Evolutionary conservation across 2,329 filamentous ascomycete genomes (phyloP), one percentile per base, ranked within the genome.

Genomic region (Neofusicoccum ribis): DNA sequence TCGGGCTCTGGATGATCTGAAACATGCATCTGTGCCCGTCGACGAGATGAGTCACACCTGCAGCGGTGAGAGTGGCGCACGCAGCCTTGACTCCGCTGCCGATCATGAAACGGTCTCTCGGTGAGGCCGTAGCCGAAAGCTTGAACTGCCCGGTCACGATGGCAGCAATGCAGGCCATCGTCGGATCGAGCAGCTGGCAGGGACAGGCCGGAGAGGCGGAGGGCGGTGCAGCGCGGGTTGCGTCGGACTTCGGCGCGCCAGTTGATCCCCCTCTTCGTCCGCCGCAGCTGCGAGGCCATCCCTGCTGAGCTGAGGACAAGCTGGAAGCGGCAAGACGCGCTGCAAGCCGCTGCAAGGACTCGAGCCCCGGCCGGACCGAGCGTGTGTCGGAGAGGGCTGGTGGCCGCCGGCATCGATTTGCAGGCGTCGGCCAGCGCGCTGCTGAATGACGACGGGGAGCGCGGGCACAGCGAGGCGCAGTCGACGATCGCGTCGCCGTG

Each of bases 301-400:
- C 63, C 46, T 65, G 63, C 63, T 59, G 51, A 65, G 63, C 63
- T 65, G 63, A 65, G 63, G 15, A 39, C 31, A 34, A 27, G 50
- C 47, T 52, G 39, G 60, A 52, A 39, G 61, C 61, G 54, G 54
- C 61, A 43, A 63, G 49, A 43, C 49, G 49, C 37, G 61, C 61
- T 44, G 51, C 49, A 65, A 31, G 63, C 34, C 23, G 43, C 51
- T 64, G 63, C 63, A 64, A 64, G 63, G 63, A 64, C 49, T 47
- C 34, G n/a, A 47, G 59, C 34, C 44, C 27, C 60, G 47, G 62
- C 36, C 51, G 62, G 62, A 58, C 50, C 44, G 63, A 47, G 41
- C 63, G 63, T n/a, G 37, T 58, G 63, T 59, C 51, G 46, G 52
- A 49, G 15, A 50, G 41, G 9, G 39, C 49, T 46, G n/a, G 31